Conservation (phyloP, 2,329 filamentous ascomycete genomes). For the Hypoxylon sp. region DNA sequence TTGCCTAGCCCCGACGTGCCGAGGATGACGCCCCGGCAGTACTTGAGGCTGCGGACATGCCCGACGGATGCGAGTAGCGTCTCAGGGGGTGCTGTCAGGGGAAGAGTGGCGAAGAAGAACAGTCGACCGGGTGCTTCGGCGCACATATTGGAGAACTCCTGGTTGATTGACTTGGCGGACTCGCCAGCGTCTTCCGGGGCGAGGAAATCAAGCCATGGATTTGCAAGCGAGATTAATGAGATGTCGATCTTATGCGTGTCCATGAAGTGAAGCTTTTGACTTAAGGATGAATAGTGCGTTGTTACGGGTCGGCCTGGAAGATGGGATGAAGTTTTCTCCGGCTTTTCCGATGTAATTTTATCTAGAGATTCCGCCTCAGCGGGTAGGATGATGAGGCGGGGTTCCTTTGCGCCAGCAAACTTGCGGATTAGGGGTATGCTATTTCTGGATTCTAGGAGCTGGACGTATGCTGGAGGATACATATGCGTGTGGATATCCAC, state of each 20-base stretch:
- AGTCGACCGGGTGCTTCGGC: constrained; percentile 74
- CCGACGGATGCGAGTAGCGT: constrained; percentile 76
- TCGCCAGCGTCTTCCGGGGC: constrained; percentile 70
- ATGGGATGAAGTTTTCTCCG: constrained; percentile 59
- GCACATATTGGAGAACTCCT: constrained; percentile 83
- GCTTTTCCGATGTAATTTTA: constrained; percentile 65
- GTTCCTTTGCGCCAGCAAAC: constrained; percentile 70
- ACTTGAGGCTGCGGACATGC: constrained; percentile 72
- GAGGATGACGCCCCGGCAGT: constrained; percentile 88
- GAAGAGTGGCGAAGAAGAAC: constrained; percentile 87
- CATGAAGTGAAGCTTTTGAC: constrained; percentile 90
- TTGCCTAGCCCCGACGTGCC: constrained; percentile 85
- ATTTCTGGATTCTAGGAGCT: constrained; percentile 70
- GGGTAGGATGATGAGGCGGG: constrained; percentile 76
- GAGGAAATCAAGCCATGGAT: constrained; percentile 94
- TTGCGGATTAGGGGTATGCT: constrained; percentile 80
- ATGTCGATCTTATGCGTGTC: constrained; percentile 83
- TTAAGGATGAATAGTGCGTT: constrained; percentile 84
- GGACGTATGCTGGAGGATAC: constrained; percentile 76
- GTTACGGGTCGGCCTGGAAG: constrained; percentile 86
- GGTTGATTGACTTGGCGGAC: constrained; percentile 79
- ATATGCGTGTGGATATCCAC: constrained; percentile 80
- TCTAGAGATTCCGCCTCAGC: constrained; percentile 64
- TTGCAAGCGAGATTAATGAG: constrained; percentile 89
- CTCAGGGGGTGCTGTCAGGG: constrained; percentile 76